Conservation (phyloP, 2,329 filamentous ascomycete genomes). For the Diaporthe caulivora region DNA sequence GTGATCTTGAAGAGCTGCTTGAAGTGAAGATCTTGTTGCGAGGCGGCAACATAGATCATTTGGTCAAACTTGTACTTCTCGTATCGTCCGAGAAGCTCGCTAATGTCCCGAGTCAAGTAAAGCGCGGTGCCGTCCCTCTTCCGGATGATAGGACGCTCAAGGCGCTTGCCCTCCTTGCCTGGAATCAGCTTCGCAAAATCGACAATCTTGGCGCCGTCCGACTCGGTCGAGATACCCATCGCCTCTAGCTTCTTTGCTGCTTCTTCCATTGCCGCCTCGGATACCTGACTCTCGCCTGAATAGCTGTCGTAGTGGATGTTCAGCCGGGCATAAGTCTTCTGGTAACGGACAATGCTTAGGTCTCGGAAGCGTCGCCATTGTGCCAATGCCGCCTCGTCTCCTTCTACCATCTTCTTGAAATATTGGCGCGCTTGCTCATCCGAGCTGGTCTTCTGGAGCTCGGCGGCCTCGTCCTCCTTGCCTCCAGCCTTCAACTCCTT, state of each 20-base stretch:
- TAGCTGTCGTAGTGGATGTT: conserved; percentile 81
- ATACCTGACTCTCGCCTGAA: conserved; percentile 81
- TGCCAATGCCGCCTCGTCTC: conserved; percentile 69
- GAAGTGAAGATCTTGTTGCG: conserved; percentile 79
- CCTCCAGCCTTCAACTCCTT: conserved; percentile 67
- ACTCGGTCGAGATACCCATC: conserved; percentile 75
- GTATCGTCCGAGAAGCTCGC: conserved; percentile 75
- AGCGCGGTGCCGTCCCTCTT: conserved; percentile 82
- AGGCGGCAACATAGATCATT: conserved; percentile 84
- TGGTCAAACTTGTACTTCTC: conserved; percentile 78
- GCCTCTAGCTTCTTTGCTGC: conserved; percentile 73
- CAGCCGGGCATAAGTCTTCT: conserved; percentile 75
- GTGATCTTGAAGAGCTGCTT: conserved; percentile 83
- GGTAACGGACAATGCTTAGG: conserved; percentile 75
- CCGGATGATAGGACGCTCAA: conserved; percentile 78
- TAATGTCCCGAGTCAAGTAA: conserved; percentile 84
- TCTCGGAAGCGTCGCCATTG: conserved; percentile 77
- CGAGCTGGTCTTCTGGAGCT: conserved; percentile 63
- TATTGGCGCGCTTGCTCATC: conserved; percentile 82
- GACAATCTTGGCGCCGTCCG: conserved; percentile 78
- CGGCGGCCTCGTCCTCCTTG: conserved; percentile 61
- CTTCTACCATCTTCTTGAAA: conserved; percentile 79
- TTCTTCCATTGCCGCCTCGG: conserved; percentile 74
- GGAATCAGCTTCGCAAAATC: conserved; percentile 77
- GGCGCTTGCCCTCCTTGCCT: conserved; percentile 75